These are phyloP conservation scores for Epicoccum nigrum DNA, from an alignment of 2,329 filamentous ascomycete genomes.

Conservation along the genomic window DNA sequence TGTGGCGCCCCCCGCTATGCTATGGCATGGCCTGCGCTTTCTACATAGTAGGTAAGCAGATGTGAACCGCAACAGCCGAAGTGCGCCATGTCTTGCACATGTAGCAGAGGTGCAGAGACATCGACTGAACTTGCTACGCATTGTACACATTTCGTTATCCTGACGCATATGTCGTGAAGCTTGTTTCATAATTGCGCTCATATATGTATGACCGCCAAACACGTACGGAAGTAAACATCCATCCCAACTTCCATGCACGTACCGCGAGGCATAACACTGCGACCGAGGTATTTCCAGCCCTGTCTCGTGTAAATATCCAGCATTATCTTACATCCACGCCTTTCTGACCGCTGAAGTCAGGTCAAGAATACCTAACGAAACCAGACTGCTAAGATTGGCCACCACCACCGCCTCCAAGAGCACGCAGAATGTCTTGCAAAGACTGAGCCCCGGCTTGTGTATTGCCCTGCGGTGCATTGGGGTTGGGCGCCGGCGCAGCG, in stretches of 20 bases:
- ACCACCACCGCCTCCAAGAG: conserved; percentile 30
- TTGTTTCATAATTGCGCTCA: not conserved
- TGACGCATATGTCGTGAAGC: not conserved
- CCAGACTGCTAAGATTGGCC: conserved; percentile 5
- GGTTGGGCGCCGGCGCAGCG: conserved; percentile 26
- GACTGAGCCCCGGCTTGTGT: conserved; percentile 32
- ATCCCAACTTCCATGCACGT: not conserved
- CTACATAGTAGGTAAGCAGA: no score
- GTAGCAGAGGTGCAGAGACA: not conserved
- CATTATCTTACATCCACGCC: conserved; percentile 13
- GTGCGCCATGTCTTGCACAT: conserved; percentile 4
- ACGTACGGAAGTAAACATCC: not conserved
- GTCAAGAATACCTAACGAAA: not conserved
- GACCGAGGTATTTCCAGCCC: not conserved
- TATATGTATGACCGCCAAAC: not conserved
- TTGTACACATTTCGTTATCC: not conserved
- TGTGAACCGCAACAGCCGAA: conserved; percentile 1
- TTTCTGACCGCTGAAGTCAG: not conserved
- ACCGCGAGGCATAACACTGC: not conserved
- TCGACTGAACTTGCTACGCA: not conserved
- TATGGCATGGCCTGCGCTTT: not conserved
- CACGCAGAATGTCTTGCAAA: conserved; percentile 41
- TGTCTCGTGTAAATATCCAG: not conserved
- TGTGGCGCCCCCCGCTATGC: conserved; percentile 5
- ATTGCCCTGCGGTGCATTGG: conserved; percentile 24